These are phyloP conservation scores for Rubia peregrina DNA, from an alignment of 305 asterid genomes.

Conservation along the genomic window DNA sequence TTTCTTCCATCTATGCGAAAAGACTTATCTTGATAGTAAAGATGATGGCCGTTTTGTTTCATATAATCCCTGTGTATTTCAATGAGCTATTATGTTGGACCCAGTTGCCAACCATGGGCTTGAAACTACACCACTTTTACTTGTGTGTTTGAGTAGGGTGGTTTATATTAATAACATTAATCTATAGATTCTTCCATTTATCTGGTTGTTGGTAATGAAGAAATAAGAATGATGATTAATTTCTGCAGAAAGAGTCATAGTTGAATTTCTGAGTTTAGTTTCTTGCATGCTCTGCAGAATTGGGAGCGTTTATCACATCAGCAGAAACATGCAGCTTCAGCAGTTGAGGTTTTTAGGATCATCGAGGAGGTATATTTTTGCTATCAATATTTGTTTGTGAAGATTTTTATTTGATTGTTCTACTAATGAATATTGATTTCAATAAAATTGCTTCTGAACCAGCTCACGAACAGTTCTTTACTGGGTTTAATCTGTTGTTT, in stretches of 20 bases:
- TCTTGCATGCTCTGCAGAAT: slow-evolving; percentile 41
- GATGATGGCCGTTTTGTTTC: neutral
- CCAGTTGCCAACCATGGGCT: neutral
- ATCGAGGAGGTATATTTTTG: slow-evolving; percentile 71
- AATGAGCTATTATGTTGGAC: slow-evolving; percentile 1
- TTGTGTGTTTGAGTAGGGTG: neutral
- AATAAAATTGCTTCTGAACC: neutral
- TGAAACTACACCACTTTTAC: neutral
- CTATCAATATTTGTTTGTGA: neutral
- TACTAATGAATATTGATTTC: neutral
- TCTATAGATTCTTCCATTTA: neutral
- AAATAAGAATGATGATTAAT: slow-evolving; percentile 3
- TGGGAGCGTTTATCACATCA: slow-evolving; percentile 93
- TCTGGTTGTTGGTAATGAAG: no score
- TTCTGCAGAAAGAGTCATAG: neutral
- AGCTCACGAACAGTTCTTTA: neutral
- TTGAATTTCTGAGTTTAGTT: neutral
- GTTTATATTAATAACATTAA: neutral
- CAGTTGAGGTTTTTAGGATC: slow-evolving; percentile 95
- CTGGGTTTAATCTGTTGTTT: neutral
- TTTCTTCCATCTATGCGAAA: neutral
- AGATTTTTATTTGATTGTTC: neutral
- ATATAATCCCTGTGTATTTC: neutral
- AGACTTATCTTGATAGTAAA: neutral
- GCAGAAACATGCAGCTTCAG: slow-evolving; percentile 92